Base-by-base conservation (phyloP, 257 asterid genomes). In the Solanum rostratum region DNA sequence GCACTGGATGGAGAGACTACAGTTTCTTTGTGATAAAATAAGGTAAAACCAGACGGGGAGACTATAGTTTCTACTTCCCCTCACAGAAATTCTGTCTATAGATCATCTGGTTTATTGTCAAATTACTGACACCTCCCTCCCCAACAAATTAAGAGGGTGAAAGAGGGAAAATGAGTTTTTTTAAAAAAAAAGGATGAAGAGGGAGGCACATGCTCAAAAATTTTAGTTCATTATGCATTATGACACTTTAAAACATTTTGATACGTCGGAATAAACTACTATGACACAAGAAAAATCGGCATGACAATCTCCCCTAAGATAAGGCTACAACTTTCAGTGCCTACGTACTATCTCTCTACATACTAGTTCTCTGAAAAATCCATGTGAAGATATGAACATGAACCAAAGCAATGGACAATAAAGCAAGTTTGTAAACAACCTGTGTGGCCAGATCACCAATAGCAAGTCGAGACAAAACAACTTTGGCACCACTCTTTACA, bases 401-500 rank as follows among this genome's bases (percentile, higher is more conserved):
- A 78, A 18, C 39, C 16, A 78, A 78, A 16, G 82, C 12, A 78
- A 78, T 29, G 19, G 63, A 78, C 82, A 5, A 37, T 16, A 50
- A 50, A 19, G 65, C 49, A 43, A 49, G 55, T 29, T 62, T 22
- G 66, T 62, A 71, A 27, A 82, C 30, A 62, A 95, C 98, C 97
- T 95, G 98, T 83, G 98, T 95, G 33, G 92, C 98, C 81, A 95
- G 92, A 89, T 95, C 98, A 85, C 98, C 98, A 83, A 95, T 95
- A 81, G 98, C 98, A 84, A 95, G 96, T 82, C 98, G 93, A 37
- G 98, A 95, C 89, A 93, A 82, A 88, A 95, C 95, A 81, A 95
- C 90, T 88, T 95, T 93, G 82, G 98, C 98, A 88, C 98, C 98
- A 89, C 98, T 95, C 87, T 90, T 90, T 57, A 91, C 98, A 88